Percentiles rank a stretch among this genome's conserved stretches.
Conservation (phyloP, 352 stramenopile genomes). For the Phytophthora colocasiae region DNA sequence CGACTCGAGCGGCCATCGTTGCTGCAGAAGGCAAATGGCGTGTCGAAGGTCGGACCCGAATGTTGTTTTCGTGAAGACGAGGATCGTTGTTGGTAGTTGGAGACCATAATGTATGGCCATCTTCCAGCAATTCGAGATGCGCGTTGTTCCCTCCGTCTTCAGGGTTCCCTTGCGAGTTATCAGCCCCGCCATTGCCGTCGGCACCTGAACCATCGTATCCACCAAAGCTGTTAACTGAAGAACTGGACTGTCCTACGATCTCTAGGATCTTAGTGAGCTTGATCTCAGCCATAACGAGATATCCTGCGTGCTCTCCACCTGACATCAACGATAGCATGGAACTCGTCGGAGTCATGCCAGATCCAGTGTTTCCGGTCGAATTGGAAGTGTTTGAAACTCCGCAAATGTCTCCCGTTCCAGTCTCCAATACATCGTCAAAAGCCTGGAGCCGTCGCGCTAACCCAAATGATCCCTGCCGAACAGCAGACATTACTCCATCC, state of each 20-base stretch:
- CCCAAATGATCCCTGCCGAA: conserved; percentile 78
- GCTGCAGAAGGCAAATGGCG: conserved; percentile 19
- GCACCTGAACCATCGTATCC: conserved; percentile 35
- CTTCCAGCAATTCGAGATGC: conserved; percentile 56
- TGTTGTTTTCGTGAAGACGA: conserved; percentile 82
- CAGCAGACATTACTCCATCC: conserved; percentile 74
- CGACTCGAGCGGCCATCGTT: conserved; percentile 31
- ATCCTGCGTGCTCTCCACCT: conserved; percentile 62
- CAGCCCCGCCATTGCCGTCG: conserved; percentile 38
- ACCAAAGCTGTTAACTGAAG: conserved; percentile 64
- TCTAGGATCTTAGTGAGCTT: conserved; percentile 85
- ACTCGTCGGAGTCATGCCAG: conserved; percentile 27
- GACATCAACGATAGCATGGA: conserved; percentile 43
- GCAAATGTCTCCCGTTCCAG: conserved; percentile 20
- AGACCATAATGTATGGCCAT: conserved; percentile 65
- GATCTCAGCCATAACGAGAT: conserved; percentile 65
- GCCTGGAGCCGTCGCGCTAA: conserved; percentile 68
- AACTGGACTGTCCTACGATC: conserved; percentile 76
- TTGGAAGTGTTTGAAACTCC: conserved; percentile 1
- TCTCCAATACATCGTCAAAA: conserved; percentile 79
- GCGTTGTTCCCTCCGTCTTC: conserved; percentile 35
- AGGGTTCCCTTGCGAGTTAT: conserved; percentile 28
- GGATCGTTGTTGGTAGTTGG: conserved; percentile 76
- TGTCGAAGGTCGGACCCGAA: conserved; percentile 59
- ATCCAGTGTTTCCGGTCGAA: conserved; percentile 5